Evolutionary conservation across 2,329 filamentous ascomycete genomes (phyloP).

Genomic region (Zasmidium citrigriseum): DNA sequence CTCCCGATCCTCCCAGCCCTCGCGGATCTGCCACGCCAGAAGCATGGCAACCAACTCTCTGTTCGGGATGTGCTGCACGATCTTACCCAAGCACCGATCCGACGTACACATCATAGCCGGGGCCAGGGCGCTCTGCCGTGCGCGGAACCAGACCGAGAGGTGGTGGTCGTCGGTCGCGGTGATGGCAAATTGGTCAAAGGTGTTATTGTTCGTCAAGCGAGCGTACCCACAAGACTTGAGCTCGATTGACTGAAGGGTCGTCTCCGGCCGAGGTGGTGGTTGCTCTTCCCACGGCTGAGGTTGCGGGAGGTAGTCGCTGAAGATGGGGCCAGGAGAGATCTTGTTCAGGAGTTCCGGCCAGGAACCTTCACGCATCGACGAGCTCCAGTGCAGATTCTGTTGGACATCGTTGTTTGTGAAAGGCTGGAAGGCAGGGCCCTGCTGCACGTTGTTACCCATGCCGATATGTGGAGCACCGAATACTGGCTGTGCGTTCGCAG

Average conservation of each 20-base stretch:
- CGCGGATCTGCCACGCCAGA: slow-evolving; percentile 36
- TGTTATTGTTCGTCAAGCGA: slow-evolving; percentile 36
- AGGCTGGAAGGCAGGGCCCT: neutral
- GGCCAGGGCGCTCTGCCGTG: slow-evolving; percentile 33
- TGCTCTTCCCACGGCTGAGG: slow-evolving; percentile 31
- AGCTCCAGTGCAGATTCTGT: slow-evolving; percentile 32
- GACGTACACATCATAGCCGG: slow-evolving; percentile 40
- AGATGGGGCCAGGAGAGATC: slow-evolving; percentile 51
- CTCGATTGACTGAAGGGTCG: slow-evolving; percentile 45
- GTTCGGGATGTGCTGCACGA: slow-evolving; percentile 40
- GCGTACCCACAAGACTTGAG: slow-evolving; percentile 66
- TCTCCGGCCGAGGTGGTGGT: slow-evolving; percentile 26
- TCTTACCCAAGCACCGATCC: slow-evolving; percentile 41
- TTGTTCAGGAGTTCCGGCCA: slow-evolving; percentile 54
- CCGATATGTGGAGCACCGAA: neutral
- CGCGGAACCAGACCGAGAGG: slow-evolving; percentile 30
- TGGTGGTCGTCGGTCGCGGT: slow-evolving; percentile 26
- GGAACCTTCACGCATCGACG: slow-evolving; percentile 44
- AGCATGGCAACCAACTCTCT: slow-evolving; percentile 34
- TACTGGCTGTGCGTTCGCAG: neutral
- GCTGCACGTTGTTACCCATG: neutral
- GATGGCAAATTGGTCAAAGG: slow-evolving; percentile 38
- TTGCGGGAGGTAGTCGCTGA: slow-evolving; percentile 42
- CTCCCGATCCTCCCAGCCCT: slow-evolving; percentile 31
- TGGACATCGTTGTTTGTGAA: neutral